Percentiles rank a stretch among this genome's conserved stretches.
These are phyloP conservation scores for Linum usitatissimum DNA, from an alignment of 345 rosid genomes.

Conservation along the genomic window DNA sequence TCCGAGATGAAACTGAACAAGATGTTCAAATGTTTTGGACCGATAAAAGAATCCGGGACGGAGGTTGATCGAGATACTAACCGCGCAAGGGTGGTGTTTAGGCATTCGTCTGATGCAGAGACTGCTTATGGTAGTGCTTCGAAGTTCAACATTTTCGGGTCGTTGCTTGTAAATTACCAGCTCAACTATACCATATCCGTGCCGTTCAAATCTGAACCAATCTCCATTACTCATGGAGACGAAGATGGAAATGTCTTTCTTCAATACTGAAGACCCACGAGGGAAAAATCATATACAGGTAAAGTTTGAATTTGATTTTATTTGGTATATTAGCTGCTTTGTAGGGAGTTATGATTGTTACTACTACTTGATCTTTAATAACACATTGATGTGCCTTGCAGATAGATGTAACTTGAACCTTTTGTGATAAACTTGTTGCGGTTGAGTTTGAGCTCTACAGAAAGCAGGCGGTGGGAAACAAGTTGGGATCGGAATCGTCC, in stretches of 20 bases:
- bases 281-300: slow-evolving; percentile 26
- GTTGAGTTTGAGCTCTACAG: too few relatives aligned
- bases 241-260: slow-evolving; percentile 22
- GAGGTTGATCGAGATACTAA: slow-evolving; percentile 54
- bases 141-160: slow-evolving; percentile 67
- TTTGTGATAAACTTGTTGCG: too few relatives aligned
- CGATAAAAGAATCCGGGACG: slow-evolving; percentile 61
- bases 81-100: slow-evolving; percentile 87
- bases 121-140: slow-evolving; percentile 69
- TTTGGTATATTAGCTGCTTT: background rate
- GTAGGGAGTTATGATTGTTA: background rate
- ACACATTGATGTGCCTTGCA: background rate
- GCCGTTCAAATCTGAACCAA: slow-evolving; percentile 35
- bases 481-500: too few relatives aligned
- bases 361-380: background rate
- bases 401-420: background rate
- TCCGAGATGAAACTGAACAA: slow-evolving; percentile 58
- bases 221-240: slow-evolving; percentile 11
- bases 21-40: slow-evolving; percentile 81
- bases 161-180: slow-evolving; percentile 57
- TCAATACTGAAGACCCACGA: slow-evolving; percentile 16
- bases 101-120: slow-evolving; percentile 63
- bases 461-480: too few relatives aligned
- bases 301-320: slow-evolving; percentile 5
- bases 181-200: slow-evolving; percentile 51